These are phyloP conservation scores for Scheffersomyces quercinus DNA, from an alignment of 1,139 yeast genomes.

Conservation along the genomic window DNA sequence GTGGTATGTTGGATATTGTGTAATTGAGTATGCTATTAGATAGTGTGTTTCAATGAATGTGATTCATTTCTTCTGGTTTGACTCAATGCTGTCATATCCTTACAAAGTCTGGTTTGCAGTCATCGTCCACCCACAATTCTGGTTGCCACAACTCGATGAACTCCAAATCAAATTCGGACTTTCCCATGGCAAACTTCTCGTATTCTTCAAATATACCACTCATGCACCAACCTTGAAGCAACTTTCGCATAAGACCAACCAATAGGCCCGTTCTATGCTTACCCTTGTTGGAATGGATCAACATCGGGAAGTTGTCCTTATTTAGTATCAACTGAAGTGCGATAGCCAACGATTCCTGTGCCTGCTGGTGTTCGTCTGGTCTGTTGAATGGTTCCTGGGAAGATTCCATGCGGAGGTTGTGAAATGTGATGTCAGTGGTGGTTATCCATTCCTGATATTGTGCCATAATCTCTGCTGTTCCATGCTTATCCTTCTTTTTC, in stretches of 20 bases:
- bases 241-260: constrained; percentile 82
- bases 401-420: constrained; percentile 64
- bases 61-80: no score
- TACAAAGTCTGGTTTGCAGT: constrained; percentile 38
- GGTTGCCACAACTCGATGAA: constrained; percentile 53
- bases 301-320: constrained; percentile 75
- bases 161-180: constrained; percentile 88
- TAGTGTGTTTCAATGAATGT: no score
- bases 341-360: constrained; percentile 51
- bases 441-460: constrained; percentile 66
- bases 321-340: constrained; percentile 69
- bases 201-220: constrained; percentile 94
- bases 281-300: constrained; percentile 92
- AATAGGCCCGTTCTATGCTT: constrained; percentile 92
- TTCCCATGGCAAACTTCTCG: constrained; percentile 88
- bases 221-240: constrained; percentile 89
- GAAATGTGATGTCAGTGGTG: constrained; percentile 55
- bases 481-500: constrained; percentile 33
- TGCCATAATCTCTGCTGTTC: constrained; percentile 39
- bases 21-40: no score
- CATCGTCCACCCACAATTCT: constrained; percentile 35
- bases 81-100: constrained; percentile 15
- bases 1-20: no score
- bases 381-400: constrained; percentile 77
- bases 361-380: constrained; percentile 39